phyloP scores from a whole-genome alignment of 2,329 filamentous ascomycete genomes.

The Calonectria naviculata region DNA sequence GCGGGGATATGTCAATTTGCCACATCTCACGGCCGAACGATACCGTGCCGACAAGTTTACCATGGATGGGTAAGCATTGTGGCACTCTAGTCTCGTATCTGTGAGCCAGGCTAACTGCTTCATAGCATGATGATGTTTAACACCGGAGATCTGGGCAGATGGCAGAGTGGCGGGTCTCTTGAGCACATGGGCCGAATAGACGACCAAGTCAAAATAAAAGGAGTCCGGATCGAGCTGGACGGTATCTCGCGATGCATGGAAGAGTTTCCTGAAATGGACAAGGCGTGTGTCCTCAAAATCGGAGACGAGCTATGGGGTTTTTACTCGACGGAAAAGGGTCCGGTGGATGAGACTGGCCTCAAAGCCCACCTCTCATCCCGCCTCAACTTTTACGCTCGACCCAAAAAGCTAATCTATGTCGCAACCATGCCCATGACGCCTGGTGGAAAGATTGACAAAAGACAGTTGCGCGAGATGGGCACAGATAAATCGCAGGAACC shows the following conservation, averaged over 20 bases:
- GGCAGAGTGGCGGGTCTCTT: neutral
- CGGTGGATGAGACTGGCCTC: neutral
- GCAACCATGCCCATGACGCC: neutral
- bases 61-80: neutral
- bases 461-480: too few species aligned
- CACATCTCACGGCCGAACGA: neutral
- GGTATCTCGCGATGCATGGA: neutral
- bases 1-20: neutral
- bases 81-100: too few species aligned
- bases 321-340: neutral
- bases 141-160: neutral
- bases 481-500: too few species aligned
- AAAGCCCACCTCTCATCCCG: neutral
- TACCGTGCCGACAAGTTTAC: neutral
- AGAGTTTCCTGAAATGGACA: neutral
- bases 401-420: neutral
- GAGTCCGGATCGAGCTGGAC: neutral
- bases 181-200: neutral
- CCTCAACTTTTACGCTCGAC: neutral
- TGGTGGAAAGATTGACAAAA: neutral
- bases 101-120: neutral
- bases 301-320: neutral
- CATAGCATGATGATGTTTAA: neutral
- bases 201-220: neutral
- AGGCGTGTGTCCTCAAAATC: neutral